These are phyloP conservation scores for Pythium aquatile DNA, from an alignment of 352 stramenopile genomes.

Conservation along the genomic window DNA sequence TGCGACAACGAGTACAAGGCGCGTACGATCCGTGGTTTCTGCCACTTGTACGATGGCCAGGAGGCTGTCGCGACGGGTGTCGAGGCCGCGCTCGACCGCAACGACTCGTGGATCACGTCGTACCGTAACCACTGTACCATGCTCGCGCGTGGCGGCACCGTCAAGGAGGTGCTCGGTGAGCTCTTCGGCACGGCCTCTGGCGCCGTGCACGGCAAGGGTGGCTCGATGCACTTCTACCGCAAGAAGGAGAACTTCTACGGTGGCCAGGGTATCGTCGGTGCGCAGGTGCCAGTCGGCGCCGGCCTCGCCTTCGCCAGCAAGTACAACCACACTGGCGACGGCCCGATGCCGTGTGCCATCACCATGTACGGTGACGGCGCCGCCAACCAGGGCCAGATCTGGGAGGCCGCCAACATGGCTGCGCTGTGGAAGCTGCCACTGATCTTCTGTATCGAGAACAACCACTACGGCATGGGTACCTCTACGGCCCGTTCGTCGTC, in stretches of 20 bases:
- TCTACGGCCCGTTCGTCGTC: constrained; percentile 95
- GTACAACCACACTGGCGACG: constrained; percentile 95
- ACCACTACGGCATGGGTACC: constrained; percentile 99
- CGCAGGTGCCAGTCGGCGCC: constrained; percentile 97
- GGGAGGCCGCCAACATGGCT: constrained; percentile 97
- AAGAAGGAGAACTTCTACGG: constrained; percentile 99
- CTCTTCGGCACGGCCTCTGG: constrained; percentile 94
- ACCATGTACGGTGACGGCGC: constrained; percentile 99
- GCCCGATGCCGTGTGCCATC: constrained; percentile 92
- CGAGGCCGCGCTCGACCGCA: constrained; percentile 91
- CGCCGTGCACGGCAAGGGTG: constrained; percentile 94
- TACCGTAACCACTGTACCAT: constrained; percentile 99
- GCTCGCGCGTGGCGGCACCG: constrained; percentile 92
- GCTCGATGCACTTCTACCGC: constrained; percentile 99
- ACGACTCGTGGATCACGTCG: constrained; percentile 98
- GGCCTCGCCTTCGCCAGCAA: constrained; percentile 99
- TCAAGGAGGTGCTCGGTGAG: constrained; percentile 94
- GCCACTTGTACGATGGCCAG: constrained; percentile 99
- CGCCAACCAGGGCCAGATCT: constrained; percentile 99
- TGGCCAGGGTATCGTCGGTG: constrained; percentile 97
- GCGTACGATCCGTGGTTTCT: constrained; percentile 98
- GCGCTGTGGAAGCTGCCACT: constrained; percentile 98
- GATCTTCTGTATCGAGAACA: constrained; percentile 99
- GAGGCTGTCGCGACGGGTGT: constrained; percentile 99
- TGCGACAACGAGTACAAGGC: constrained; percentile 99